phyloP scores from a whole-genome alignment of 2,329 filamentous ascomycete species.

The Microcyclospora pomicola region DNA sequence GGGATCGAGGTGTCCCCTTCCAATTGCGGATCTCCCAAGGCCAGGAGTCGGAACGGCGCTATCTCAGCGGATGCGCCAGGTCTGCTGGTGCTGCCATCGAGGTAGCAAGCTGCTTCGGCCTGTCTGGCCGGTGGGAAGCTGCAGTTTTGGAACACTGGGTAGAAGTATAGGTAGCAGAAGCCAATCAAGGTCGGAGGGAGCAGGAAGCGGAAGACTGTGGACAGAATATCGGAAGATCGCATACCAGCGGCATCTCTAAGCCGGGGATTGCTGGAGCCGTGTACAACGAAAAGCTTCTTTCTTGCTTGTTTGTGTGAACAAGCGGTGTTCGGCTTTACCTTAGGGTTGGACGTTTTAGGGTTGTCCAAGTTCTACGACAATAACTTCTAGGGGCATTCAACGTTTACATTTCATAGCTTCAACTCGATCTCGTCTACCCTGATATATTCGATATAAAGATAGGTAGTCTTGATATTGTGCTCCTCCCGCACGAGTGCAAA shows the following conservation, averaged over 20 bases:
- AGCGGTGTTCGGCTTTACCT: constrained; percentile 7
- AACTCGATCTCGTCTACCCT: no score
- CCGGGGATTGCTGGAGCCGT: no score
- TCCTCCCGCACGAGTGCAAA: no score
- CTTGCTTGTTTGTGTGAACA: background rate
- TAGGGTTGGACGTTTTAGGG: no score
- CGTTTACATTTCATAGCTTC: no score
- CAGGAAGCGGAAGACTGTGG: constrained; percentile 35
- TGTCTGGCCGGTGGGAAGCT: constrained; percentile 48
- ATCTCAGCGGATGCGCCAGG: constrained; percentile 12
- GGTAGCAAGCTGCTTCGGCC: constrained; percentile 7
- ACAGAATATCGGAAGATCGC: constrained; percentile 35
- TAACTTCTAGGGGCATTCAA: no score
- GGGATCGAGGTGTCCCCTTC: constrained; percentile 83
- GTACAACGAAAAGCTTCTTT: no score
- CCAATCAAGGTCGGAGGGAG: constrained; percentile 54
- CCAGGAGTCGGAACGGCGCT: constrained; percentile 74
- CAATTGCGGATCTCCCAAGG: constrained; percentile 82
- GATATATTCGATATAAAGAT: no score
- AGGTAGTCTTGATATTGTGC: no score
- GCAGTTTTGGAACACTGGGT: constrained; percentile 68
- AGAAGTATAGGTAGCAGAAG: constrained; percentile 73
- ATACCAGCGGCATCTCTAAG: constrained; percentile 20
- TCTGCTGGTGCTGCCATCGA: constrained; percentile 4
- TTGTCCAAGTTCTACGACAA: no score